Evolutionary conservation across 495 filamentous ascomycete genomes (phyloP), one percentile per base, ranked within the genome.

Genomic region (Xylaria cubensis): DNA sequence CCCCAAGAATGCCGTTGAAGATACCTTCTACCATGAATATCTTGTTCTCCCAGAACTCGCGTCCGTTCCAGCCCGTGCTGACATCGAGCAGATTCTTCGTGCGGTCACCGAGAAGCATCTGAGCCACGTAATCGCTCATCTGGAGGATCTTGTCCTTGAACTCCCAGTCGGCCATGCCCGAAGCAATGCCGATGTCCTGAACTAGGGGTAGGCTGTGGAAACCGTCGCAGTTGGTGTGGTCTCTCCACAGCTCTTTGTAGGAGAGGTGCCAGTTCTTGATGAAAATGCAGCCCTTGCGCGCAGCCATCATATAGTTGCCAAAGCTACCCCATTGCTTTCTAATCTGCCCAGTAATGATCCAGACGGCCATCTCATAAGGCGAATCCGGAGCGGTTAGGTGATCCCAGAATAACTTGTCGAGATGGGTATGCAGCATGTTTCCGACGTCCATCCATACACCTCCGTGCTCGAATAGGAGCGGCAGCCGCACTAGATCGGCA

Each of bases 401-500:
- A 17, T 75, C 72, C 83, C 83, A 84, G 70, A 81, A 83, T 41
- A 84, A 76, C 21, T 65, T 41, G 51, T 84, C 82, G 41, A 84
- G 71, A 65, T 79, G 76, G 15, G 79, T 75, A 62, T 83, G 74
- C 46, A 85, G 68, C 55, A 80, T 68, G 50, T 68, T 79, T 0
- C 82, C 83, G 24, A 80, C 82, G 51, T 85, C 83, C 75, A 84
- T 79, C 75, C 77, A 85, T 7, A 84, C 77, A 6, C 83, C 81
- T 2, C 82, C 83, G 59, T 84, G 70, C n/a, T 72, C 70, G 39
- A 73, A 81, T 15, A 85, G 62, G 13, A 80, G 73, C 5, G 83
- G 81, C 7, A 82, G 72, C 17, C 83, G 75, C 12, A 83, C 73
- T 19, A 85, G 73, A 71, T 85, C 83, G 0, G 78, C 78, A 12